Base-by-base conservation (phyloP, 768 basidiomycete genomes). In the Xanthoconium purpureum region DNA sequence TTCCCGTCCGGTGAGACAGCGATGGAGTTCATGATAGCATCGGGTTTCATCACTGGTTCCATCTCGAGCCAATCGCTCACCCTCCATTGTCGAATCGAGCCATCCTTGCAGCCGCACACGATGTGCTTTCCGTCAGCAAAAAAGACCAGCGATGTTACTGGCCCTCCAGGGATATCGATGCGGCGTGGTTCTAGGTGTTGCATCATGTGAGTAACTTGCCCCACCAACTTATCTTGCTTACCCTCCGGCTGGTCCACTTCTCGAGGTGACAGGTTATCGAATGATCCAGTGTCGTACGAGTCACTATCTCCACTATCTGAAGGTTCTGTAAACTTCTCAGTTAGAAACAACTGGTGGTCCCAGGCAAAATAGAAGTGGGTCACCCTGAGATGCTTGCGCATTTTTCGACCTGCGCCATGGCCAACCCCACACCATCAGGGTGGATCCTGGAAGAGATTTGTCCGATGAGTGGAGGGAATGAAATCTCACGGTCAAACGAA, bases 11-110 rank as follows among this genome's bases (percentile, higher is more conserved):
- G 24, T 10, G 57, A 61, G 8, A 32, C 32, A 39, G 48, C 54
- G 5, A 61, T 8, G 6, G 50, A 37, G 3, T 32, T 52, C 28
- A 55, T 57, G 17, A n/a, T 20, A 13, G 29, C 54, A n/a, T 38
- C 37, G 6, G 38, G 36, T 12, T 45, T 30, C 50, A 49, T 58
- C 17, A 18, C 4, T 10, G 50, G n/a, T 11, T 18, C 50, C 7
- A 37, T 29, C 43, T 52, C 50, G 28, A 14, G 3, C 29, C 40
- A 12, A 15, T 59, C 43, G 20, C 20, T n/a, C 13, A 37, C 12
- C 14, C 39, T 59, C 57, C 57, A 59, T 28, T n/a, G 35, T 38
- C 50, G 57, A 32, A 56, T 52, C 17, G 54, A 52, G 17, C 54
- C 57, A 38, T 55, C 57, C 35, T 14, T 28, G 37, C 39, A 52